A percentile compares a stretch with the other conserved stretches of the same genome.
Evolutionary conservation across 106 monocot genomes (phyloP).

Genomic region (Iris macrosiphon): DNA sequence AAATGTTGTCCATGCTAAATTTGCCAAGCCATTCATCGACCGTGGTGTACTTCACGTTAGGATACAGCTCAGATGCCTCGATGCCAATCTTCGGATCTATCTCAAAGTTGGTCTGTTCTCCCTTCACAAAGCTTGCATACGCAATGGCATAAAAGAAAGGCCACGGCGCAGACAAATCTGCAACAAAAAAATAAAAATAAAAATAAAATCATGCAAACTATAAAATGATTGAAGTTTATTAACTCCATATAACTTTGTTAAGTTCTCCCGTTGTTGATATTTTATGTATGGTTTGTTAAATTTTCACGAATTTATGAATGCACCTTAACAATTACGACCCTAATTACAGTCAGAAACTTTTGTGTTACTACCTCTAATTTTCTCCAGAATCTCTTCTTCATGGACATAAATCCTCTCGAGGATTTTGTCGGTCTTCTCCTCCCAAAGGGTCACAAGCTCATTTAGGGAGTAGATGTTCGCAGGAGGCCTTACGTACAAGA

Average conservation of each 20-base stretch:
- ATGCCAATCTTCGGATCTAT: conserved; percentile 45
- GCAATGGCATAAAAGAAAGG: conserved; percentile 13
- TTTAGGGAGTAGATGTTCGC: conserved; percentile 40
- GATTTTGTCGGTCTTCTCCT: conserved; percentile 44
- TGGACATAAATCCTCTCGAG: conserved; percentile 21
- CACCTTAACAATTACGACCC: too few species aligned
- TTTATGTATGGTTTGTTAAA: too few species aligned
- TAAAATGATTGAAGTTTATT: not conserved
- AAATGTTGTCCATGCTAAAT: too few species aligned
- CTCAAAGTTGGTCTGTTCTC: conserved; percentile 25
- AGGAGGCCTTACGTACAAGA: conserved; percentile 37
- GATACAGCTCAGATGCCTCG: conserved; percentile 60
- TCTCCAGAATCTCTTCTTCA: conserved; percentile 23
- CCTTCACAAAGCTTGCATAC: conserved; percentile 17
- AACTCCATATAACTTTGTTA: not conserved
- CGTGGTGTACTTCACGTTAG: conserved; percentile 62
- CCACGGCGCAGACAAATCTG: conserved; percentile 3
- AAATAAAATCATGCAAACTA: not conserved
- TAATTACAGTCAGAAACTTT: too few species aligned
- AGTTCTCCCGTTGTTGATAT: not conserved
- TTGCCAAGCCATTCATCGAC: conserved; percentile 36
- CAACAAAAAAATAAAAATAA: not conserved
- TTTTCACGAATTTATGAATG: too few species aligned
- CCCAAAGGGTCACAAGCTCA: conserved; percentile 42
- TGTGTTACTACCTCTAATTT: conserved; percentile 34